These are phyloP conservation scores for Sarcodon aspratus DNA, from an alignment of 768 basidiomycete species.

Conservation along the genomic window DNA sequence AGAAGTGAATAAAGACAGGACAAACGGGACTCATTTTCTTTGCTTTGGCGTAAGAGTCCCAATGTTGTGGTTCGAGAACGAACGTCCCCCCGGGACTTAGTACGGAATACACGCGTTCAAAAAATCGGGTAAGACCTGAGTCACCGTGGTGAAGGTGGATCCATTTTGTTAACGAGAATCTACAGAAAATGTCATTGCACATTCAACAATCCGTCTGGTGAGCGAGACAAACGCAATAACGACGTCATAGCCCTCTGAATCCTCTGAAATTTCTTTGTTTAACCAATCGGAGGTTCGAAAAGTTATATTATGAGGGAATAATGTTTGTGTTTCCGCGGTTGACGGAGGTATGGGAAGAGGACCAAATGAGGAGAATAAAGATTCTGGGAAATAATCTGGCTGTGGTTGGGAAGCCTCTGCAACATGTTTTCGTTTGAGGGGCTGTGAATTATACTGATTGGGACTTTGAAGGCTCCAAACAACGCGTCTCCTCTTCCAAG, in stretches of 20 bases:
- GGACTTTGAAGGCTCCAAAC: constrained; percentile 64
- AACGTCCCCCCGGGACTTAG: constrained; percentile 58
- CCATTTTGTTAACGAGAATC: constrained; percentile 87
- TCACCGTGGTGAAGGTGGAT: constrained; percentile 81
- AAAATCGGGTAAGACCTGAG: constrained; percentile 56
- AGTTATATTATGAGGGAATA: constrained; percentile 70
- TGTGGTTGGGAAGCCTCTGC: neutral
- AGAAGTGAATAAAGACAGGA: neutral
- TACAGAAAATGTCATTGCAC: constrained; percentile 15
- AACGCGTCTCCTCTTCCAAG: constrained; percentile 60
- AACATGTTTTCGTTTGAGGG: constrained; percentile 10
- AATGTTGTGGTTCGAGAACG: constrained; percentile 75
- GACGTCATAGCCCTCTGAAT: constrained; percentile 58
- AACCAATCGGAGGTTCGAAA: constrained; percentile 74
- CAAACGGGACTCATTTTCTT: constrained; percentile 52
- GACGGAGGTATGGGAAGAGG: constrained; percentile 56
- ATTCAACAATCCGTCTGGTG: neutral
- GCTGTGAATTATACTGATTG: neutral
- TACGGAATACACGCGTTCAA: constrained; percentile 43
- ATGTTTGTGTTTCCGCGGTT: constrained; percentile 14
- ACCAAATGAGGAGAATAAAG: constrained; percentile 68
- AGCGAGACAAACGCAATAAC: constrained; percentile 56
- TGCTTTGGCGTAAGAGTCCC: constrained; percentile 77
- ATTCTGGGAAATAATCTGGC: constrained; percentile 60
- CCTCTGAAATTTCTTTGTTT: constrained; percentile 38